phyloP scores from a whole-genome alignment of 2,329 filamentous ascomycete genomes.

The Fusarium devonianum region DNA sequence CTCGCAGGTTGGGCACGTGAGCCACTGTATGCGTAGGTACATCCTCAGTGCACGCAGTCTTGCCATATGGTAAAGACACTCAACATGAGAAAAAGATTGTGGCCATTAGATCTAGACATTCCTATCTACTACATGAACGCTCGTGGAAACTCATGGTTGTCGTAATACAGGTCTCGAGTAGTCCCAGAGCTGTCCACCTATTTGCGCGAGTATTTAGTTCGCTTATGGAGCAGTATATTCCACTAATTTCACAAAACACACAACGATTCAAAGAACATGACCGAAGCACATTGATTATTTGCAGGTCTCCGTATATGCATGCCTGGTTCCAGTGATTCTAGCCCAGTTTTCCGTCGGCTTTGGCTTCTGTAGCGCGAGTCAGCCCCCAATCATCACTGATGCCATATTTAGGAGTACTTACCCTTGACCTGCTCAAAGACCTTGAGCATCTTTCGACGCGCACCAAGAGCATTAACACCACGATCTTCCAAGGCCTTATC shows the following conservation, averaged over 20 bases:
- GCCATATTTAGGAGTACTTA: conserved; percentile 45
- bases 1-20: background rate
- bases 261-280: conserved; percentile 7
- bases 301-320: conserved; percentile 17
- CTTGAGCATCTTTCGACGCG: conserved; percentile 97
- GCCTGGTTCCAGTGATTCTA: conserved; percentile 42
- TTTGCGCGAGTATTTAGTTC: conserved; percentile 5
- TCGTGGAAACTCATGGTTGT: conserved; percentile 16
- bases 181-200: conserved; percentile 1
- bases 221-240: conserved; percentile 14
- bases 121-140: conserved; percentile 25
- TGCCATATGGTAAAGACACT: too few relatives aligned
- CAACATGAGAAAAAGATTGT: background rate
- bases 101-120: conserved; percentile 14
- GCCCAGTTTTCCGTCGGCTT: conserved; percentile 73
- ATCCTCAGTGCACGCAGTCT: too few relatives aligned
- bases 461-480: conserved; percentile 93
- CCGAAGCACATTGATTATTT: conserved; percentile 6
- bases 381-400: conserved; percentile 17
- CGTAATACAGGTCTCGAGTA: conserved; percentile 21
- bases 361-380: conserved; percentile 63
- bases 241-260: conserved; percentile 9
- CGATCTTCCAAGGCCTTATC: conserved; percentile 92
- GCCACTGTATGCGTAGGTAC: too few relatives aligned
- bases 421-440: conserved; percentile 96